phyloP scores from a whole-genome alignment of 192 early-diverging fungal species.

The Ambispora gerdemannii region DNA sequence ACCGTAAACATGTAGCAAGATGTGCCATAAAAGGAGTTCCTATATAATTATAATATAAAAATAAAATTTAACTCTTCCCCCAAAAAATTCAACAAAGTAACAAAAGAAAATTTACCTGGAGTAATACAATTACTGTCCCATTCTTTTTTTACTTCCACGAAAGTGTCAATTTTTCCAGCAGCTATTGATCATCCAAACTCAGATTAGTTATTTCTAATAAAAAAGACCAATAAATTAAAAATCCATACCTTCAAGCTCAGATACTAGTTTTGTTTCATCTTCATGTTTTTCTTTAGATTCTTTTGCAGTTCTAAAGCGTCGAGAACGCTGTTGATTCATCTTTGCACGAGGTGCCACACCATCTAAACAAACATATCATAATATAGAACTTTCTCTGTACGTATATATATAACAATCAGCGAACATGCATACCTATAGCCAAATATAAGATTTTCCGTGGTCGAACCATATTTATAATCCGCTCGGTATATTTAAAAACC shows the following conservation, averaged over 20 bases:
- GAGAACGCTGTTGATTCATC: constrained; percentile 99
- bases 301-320: constrained; percentile 93
- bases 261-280: constrained; percentile 39
- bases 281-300: constrained; percentile 64
- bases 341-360: constrained; percentile 99
- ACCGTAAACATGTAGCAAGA: constrained; percentile 81
- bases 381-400: neutral
- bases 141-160: constrained; percentile 49
- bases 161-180: constrained; percentile 50
- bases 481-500: constrained; percentile 95
- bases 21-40: constrained; percentile 94
- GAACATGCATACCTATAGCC: constrained; percentile 76
- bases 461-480: constrained; percentile 88
- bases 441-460: constrained; percentile 95
- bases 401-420: neutral
- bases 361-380: constrained; percentile 44
- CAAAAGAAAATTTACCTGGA: constrained; percentile 49
- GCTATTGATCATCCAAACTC: no score
- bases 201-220: neutral
- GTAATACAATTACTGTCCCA: constrained; percentile 99
- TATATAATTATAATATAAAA: neutral
- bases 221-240: neutral
- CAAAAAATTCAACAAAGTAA: neutral
- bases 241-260: constrained; percentile 8
- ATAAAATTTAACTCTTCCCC: neutral